These are phyloP conservation scores for Pochonia chlamydosporia DNA, from an alignment of 2,329 filamentous ascomycete genomes.

Conservation along the genomic window DNA sequence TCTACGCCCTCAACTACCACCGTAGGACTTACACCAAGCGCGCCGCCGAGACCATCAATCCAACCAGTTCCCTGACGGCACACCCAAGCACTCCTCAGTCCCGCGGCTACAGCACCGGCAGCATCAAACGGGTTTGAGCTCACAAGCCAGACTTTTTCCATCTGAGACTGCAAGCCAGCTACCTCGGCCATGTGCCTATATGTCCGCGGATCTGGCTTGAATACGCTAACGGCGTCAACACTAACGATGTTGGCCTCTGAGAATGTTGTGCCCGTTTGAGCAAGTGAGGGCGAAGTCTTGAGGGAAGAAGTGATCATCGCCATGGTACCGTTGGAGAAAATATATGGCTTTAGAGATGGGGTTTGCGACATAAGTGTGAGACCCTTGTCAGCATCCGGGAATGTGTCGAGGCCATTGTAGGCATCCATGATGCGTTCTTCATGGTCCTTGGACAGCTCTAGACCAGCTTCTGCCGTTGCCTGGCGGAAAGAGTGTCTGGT, in stretches of 20 bases:
- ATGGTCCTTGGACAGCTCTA: slow-evolving; percentile 36
- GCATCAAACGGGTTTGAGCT: slow-evolving; percentile 71
- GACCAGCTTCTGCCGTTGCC: slow-evolving; percentile 52
- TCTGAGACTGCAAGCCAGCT: slow-evolving; percentile 38
- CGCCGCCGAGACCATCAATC: slow-evolving; percentile 8
- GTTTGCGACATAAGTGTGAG: slow-evolving; percentile 41
- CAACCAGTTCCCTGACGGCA: slow-evolving; percentile 11
- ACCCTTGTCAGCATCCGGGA: slow-evolving; percentile 55
- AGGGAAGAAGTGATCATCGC: slow-evolving; percentile 59
- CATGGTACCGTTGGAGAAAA: slow-evolving; percentile 67
- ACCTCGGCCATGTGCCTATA: slow-evolving; percentile 55
- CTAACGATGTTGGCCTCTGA: slow-evolving; percentile 38
- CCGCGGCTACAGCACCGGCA: slow-evolving; percentile 46
- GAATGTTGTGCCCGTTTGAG: slow-evolving; percentile 28
- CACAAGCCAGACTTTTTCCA: slow-evolving; percentile 58
- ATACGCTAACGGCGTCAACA: slow-evolving; percentile 53
- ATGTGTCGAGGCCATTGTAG: slow-evolving; percentile 60
- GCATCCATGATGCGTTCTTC: slow-evolving; percentile 51
- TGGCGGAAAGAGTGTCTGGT: slow-evolving; percentile 52
- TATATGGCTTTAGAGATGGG: slow-evolving; percentile 42
- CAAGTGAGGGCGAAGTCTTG: slow-evolving; percentile 48
- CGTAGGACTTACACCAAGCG: not conserved
- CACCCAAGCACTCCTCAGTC: slow-evolving; percentile 16
- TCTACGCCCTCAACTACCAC: not conserved
- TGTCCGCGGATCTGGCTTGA: slow-evolving; percentile 58